Evolutionary conservation across 768 basidiomycete species (phyloP).

Genomic region (Russula earlei): DNA sequence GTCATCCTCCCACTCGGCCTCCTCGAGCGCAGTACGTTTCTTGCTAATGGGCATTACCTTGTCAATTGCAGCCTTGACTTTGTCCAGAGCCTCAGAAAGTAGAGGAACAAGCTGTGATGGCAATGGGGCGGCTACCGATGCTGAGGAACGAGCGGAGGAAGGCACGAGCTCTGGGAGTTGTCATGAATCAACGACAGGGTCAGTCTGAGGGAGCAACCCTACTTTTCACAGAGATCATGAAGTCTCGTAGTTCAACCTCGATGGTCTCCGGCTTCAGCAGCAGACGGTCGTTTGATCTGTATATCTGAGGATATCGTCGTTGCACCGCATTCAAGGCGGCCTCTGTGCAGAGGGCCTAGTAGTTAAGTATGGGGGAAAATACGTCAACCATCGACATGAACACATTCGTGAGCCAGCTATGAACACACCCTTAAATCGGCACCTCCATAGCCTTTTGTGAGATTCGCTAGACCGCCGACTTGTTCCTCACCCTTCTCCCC

Average conservation of each 20-base stretch:
- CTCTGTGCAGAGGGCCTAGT: slow-evolving; percentile 91
- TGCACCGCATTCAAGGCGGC: slow-evolving; percentile 95
- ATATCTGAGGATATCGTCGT: slow-evolving; percentile 92
- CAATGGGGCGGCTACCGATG: slow-evolving; percentile 76
- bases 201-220: slow-evolving; percentile 24
- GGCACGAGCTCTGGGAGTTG: slow-evolving; percentile 70
- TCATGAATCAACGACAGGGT: slow-evolving; percentile 1
- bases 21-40: slow-evolving; percentile 78
- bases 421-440: slow-evolving; percentile 83
- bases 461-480: slow-evolving; percentile 61
- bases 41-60: slow-evolving; percentile 74
- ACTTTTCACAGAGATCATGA: slow-evolving; percentile 98
- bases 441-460: slow-evolving; percentile 97
- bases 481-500: slow-evolving; percentile 39
- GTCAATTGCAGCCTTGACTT: slow-evolving; percentile 61
- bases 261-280: slow-evolving; percentile 82
- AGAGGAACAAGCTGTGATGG: slow-evolving; percentile 79
- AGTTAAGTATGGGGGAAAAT: slow-evolving; percentile 22
- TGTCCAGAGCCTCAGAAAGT: slow-evolving; percentile 56
- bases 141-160: slow-evolving; percentile 85
- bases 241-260: slow-evolving; percentile 76
- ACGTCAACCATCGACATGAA: slow-evolving; percentile 13
- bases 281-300: slow-evolving; percentile 81
- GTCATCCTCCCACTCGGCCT: slow-evolving; percentile 87
- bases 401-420: neutral